Evolutionary conservation across 345 rosid species (phyloP).

Genomic region (Gossypium anomalum): DNA sequence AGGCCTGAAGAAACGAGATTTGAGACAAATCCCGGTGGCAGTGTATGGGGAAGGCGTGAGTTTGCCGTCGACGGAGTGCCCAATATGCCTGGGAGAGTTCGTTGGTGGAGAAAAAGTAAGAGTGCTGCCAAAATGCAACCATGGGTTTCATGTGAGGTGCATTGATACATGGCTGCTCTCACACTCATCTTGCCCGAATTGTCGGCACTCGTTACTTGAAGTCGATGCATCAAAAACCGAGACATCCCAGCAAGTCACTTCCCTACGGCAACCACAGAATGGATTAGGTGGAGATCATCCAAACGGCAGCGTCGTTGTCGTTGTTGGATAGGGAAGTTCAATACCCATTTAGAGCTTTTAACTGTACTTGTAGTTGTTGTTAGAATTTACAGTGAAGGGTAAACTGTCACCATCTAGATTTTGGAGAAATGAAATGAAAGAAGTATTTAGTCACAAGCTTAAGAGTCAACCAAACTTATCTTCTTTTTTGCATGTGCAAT

Average conservation of each 20-base stretch:
- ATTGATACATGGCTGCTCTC: slow-evolving; percentile 63
- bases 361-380: not conserved
- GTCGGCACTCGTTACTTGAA: slow-evolving; percentile 40
- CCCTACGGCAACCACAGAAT: not conserved
- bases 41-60: slow-evolving; percentile 38
- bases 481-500: not conserved
- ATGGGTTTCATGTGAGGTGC: slow-evolving; percentile 67
- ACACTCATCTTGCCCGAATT: slow-evolving; percentile 68
- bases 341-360: too few species aligned
- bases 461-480: not conserved
- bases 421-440: not conserved
- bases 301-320: not conserved
- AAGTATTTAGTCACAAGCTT: not conserved
- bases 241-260: not conserved
- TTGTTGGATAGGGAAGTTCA: not conserved
- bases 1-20: slow-evolving; percentile 52
- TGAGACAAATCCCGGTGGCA: slow-evolving; percentile 55
- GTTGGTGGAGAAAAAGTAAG: slow-evolving; percentile 59
- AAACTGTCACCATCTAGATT: not conserved
- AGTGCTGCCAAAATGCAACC: slow-evolving; percentile 62
- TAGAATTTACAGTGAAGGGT: not conserved
- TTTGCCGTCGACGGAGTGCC: slow-evolving; percentile 50
- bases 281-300: not conserved
- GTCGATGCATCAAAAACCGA: not conserved
- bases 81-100: slow-evolving; percentile 68